Conservation (phyloP, 441 rosid species). For the Adansonia grandidieri region DNA sequence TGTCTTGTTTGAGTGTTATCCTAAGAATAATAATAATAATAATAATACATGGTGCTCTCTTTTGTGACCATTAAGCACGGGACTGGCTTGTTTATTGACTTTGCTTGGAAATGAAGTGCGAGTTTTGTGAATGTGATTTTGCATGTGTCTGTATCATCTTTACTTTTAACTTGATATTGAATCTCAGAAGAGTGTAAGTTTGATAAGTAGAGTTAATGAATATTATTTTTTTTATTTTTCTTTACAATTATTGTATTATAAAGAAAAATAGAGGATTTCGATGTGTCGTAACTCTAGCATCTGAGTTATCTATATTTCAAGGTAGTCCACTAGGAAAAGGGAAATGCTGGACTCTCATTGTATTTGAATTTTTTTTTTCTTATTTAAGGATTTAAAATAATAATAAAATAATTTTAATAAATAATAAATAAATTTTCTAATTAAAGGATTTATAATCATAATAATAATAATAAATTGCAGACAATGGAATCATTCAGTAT, state of each 20-base stretch:
- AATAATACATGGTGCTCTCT: not conserved
- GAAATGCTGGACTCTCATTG: not conserved
- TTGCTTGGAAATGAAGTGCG: conserved; percentile 8
- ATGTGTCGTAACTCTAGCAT: too few relatives aligned
- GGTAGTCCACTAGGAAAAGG: not conserved
- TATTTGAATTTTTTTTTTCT: not conserved
- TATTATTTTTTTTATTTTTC: not conserved
- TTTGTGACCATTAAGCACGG: not conserved
- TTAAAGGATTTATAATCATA: not conserved
- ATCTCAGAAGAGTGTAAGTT: not conserved
- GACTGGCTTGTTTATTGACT: not conserved
- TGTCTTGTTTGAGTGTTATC: conserved; percentile 12
- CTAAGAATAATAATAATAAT: not conserved
- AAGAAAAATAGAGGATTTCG: not conserved
- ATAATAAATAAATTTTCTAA: too few relatives aligned
- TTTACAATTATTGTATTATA: not conserved
- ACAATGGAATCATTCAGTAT: not conserved
- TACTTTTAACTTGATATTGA: not conserved
- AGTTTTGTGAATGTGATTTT: not conserved
- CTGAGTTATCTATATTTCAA: too few relatives aligned
- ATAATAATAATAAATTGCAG: not conserved
- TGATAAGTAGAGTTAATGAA: too few relatives aligned
- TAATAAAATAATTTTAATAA: not conserved
- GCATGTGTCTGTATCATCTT: not conserved
- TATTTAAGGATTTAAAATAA: not conserved